These are phyloP conservation scores for Cladosporium halotolerans DNA, from an alignment of 2,329 filamentous ascomycete genomes.

Conservation along the genomic window DNA sequence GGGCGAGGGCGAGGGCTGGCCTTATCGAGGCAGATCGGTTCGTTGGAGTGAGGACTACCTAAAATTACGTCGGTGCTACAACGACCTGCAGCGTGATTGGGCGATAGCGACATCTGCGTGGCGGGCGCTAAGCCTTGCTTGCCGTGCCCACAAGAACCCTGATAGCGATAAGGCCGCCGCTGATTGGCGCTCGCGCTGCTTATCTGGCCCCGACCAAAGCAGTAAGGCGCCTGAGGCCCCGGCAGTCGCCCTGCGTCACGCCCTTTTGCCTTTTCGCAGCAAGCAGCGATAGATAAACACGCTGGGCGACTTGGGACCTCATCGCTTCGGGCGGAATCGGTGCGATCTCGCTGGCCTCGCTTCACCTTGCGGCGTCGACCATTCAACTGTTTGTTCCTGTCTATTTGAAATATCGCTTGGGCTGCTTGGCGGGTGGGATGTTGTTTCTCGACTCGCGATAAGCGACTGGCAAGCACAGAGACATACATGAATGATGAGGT, in stretches of 20 bases:
- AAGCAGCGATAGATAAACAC: neutral
- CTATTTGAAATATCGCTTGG: too few relatives aligned
- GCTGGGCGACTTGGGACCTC: constrained; percentile 2
- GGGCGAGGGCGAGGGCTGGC: too few relatives aligned
- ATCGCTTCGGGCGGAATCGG: constrained; percentile 4
- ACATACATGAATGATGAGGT: too few relatives aligned
- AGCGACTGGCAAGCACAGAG: too few relatives aligned
- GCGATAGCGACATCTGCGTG: neutral
- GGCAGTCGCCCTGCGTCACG: neutral
- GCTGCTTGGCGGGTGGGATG: too few relatives aligned
- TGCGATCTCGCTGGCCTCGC: neutral
- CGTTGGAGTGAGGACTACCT: neutral
- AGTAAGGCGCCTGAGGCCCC: neutral
- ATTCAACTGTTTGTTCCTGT: too few relatives aligned
- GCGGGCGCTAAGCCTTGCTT: neutral
- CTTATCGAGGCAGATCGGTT: too few relatives aligned
- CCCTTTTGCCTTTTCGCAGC: neutral
- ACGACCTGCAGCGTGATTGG: neutral
- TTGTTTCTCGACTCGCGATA: too few relatives aligned
- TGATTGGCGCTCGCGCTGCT: neutral
- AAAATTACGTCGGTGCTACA: constrained; percentile 6
- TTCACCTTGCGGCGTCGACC: too few relatives aligned
- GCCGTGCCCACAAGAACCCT: neutral
- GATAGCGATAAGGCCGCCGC: neutral
- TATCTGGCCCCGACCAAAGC: neutral